Evolutionary conservation across 108 stramenopile species (phyloP).

Genomic region (Nannochloropsis oceanica): DNA sequence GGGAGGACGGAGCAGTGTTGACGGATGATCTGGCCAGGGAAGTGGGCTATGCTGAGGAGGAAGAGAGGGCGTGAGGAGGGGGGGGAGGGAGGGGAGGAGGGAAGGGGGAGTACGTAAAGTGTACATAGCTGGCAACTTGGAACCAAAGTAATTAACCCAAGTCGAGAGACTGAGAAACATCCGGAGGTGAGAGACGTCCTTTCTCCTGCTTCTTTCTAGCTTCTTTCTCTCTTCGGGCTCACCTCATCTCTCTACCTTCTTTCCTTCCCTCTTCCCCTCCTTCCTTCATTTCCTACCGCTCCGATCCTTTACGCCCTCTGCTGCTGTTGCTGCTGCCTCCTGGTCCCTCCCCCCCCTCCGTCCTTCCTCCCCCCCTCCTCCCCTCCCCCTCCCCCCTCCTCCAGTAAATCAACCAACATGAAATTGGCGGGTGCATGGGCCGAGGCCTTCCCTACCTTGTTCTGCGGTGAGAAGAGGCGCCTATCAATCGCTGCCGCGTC

Average conservation of each 20-base stretch:
- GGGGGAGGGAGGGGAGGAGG: too few species aligned
- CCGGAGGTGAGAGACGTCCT: too few species aligned
- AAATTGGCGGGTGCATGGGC: background rate
- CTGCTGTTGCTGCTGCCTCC: background rate
- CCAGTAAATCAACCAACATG: background rate
- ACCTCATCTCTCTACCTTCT: background rate
- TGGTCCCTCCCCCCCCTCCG: background rate
- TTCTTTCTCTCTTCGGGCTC: background rate
- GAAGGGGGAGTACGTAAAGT: too few species aligned
- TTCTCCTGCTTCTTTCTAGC: background rate
- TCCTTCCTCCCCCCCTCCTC: too few species aligned
- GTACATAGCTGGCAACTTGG: too few species aligned
- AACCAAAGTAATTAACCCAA: too few species aligned
- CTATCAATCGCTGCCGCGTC: background rate
- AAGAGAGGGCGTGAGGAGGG: background rate
- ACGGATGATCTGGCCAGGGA: too few species aligned
- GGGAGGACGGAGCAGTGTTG: too few species aligned
- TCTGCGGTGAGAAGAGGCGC: background rate
- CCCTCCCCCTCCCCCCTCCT: background rate
- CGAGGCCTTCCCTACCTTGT: background rate
- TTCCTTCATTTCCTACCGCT: too few species aligned
- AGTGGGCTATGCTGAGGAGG: too few species aligned
- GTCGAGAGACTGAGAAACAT: too few species aligned
- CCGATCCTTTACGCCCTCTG: too few species aligned
- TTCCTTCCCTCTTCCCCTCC: background rate